Conservation (phyloP, 768 basidiomycete species). For the Auricularia cornea region DNA sequence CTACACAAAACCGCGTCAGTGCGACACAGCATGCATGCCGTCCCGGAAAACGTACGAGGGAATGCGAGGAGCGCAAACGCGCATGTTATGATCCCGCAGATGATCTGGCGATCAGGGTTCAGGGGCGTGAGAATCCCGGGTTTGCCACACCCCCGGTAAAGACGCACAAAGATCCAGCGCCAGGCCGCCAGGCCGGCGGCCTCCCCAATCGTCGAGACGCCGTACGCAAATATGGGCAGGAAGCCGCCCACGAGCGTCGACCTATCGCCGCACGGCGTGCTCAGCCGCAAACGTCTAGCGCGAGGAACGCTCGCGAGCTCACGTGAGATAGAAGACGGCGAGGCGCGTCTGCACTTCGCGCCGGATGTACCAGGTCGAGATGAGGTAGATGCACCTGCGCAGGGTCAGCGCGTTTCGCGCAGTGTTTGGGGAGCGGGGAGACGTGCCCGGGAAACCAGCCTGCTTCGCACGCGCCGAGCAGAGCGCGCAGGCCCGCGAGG, state of each 20-base stretch:
- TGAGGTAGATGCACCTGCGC: slow-evolving; percentile 9
- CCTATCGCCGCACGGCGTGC: background rate
- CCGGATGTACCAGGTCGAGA: slow-evolving; percentile 21
- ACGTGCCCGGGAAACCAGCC: slow-evolving; percentile 19
- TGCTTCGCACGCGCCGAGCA: slow-evolving; percentile 16
- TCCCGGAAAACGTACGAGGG: background rate
- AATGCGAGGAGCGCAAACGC: slow-evolving; percentile 11
- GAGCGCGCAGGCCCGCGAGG: slow-evolving; percentile 17
- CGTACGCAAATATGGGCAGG: slow-evolving; percentile 11
- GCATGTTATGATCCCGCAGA: slow-evolving; percentile 14
- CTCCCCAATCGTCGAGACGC: slow-evolving; percentile 6
- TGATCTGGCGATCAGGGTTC: too few relatives aligned
- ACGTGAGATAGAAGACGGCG: slow-evolving; percentile 19
- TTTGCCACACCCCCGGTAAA: background rate
- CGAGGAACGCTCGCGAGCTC: too few relatives aligned
- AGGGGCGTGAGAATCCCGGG: background rate
- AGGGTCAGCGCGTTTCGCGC: background rate
- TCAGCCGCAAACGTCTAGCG: background rate
- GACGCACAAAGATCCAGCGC: slow-evolving; percentile 20
- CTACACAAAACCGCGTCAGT: background rate
- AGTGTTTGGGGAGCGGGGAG: background rate
- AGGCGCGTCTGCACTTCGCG: slow-evolving; percentile 10
- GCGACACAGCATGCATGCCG: background rate
- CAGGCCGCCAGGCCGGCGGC: slow-evolving; percentile 16
- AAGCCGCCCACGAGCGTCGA: slow-evolving; percentile 10